Base-by-base conservation (phyloP, 331 rosid genomes). In the Malus hybrid region DNA sequence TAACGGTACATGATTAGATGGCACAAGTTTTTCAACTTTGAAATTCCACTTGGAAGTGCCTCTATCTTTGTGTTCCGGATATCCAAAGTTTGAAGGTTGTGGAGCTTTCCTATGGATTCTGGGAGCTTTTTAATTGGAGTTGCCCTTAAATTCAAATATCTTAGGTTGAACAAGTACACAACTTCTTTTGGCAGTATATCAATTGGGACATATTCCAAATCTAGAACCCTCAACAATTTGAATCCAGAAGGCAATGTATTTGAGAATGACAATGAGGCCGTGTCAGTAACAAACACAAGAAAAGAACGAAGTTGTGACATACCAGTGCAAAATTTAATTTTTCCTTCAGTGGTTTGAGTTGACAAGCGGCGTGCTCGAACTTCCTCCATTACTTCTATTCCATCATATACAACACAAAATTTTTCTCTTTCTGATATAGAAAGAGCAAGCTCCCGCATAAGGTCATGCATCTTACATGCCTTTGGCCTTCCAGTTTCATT, bases 371-470 rank as follows among this genome's bases (percentile, higher is more conserved):
- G 33, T 10, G 19, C 74, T 76, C n/a, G 1, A 20, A 16, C 18
- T 55, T 67, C 55, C 1, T 55, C 61, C 13, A 65, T 29, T 31
- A 12, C 50, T 18, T 76, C 46, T 5, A 5, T 34, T 3, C 57
- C 74, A 22, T 56, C 67, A 55, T 50, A 76, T 24, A 72, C 39
- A 34, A 42, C 74, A 10, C 29, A 39, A 9, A 76, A 34, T 5
- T 12, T 76, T 56, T 68, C 75, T 16, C 19, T 69, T 27, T 76
- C 61, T 6, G 42, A 69, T 6, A 5, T 67, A 5, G 69, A 67
- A 2, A 68, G n/a, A 34, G 63, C 69, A 39, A 68, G 36, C 74
- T 76, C 80, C 27, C 36, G 33, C 69, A 77, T n/a, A 31, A 77
- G 75, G 10, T 77, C 71, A 31, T 77, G 71, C 69, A 77, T 42